Conservation (phyloP, 495 filamentous ascomycete genomes). For the Podospora pseudopauciseta region DNA sequence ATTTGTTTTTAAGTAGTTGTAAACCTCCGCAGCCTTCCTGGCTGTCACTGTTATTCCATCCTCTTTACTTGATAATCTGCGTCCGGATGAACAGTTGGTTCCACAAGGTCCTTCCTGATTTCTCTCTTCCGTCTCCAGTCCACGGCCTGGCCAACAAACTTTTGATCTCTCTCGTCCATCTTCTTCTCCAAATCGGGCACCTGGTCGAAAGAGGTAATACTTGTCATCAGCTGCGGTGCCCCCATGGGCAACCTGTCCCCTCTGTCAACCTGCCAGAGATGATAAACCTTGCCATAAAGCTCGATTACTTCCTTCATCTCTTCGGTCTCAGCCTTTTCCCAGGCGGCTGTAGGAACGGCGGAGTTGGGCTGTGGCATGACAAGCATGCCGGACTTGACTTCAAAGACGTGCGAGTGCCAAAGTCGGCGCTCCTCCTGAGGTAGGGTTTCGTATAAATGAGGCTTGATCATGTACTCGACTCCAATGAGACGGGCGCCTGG, state of each 20-base stretch:
- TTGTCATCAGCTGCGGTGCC: slow-evolving; percentile 72
- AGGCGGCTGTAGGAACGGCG: slow-evolving; percentile 50
- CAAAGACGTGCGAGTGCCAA: slow-evolving; percentile 82
- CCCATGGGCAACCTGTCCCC: slow-evolving; percentile 74
- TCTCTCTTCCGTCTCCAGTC: slow-evolving; percentile 60
- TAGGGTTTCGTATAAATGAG: slow-evolving; percentile 63
- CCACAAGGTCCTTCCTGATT: slow-evolving; percentile 57
- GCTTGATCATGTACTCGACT: slow-evolving; percentile 89
- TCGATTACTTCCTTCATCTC: slow-evolving; percentile 72
- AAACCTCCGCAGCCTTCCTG: too few relatives aligned
- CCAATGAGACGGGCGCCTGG: slow-evolving; percentile 72
- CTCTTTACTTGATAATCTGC: slow-evolving; percentile 7
- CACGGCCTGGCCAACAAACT: slow-evolving; percentile 47
- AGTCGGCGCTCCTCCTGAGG: slow-evolving; percentile 61
- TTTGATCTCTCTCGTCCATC: slow-evolving; percentile 61
- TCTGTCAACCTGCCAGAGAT: slow-evolving; percentile 83
- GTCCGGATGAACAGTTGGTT: slow-evolving; percentile 56
- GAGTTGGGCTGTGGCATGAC: slow-evolving; percentile 69
- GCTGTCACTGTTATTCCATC: background rate
- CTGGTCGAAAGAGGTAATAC: slow-evolving; percentile 58
- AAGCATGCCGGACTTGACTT: slow-evolving; percentile 83
- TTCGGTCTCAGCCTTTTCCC: slow-evolving; percentile 72
- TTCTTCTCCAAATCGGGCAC: slow-evolving; percentile 56
- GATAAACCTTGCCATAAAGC: slow-evolving; percentile 87
- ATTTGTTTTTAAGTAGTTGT: too few relatives aligned